Evolutionary conservation across 306 rosid genomes (phyloP).

Genomic region (Cucurbita pepo): DNA sequence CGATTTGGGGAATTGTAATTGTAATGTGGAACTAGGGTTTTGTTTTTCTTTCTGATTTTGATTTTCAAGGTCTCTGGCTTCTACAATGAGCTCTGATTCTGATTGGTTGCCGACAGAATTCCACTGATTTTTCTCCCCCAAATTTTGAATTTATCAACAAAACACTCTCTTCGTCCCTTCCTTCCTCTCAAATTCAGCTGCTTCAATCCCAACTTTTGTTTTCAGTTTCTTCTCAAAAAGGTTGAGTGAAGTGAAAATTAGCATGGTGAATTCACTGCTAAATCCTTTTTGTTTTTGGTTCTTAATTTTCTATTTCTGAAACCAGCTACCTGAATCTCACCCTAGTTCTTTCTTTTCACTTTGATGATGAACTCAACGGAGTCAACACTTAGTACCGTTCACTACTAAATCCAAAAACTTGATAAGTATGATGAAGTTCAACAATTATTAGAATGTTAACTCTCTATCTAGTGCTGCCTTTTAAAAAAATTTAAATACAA

Average conservation of each 20-base stretch:
- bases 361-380: background rate
- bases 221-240: background rate
- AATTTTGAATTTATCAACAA: background rate
- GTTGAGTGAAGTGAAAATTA: background rate
- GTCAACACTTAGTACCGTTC: background rate
- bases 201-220: background rate
- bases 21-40: background rate
- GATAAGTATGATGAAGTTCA: background rate
- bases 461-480: too few relatives aligned
- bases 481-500: too few relatives aligned
- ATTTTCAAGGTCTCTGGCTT: background rate
- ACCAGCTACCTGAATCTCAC: background rate
- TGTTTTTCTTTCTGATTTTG: background rate
- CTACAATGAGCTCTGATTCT: background rate
- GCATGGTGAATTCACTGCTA: background rate
- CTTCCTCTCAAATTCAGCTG: background rate
- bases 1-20: background rate
- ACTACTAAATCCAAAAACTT: background rate
- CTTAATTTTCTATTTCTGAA: background rate
- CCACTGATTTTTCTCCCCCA: background rate
- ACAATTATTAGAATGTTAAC: background rate
- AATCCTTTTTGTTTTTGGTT: background rate
- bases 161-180: background rate
- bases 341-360: background rate
- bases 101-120: background rate